phyloP scores from a whole-genome alignment of 257 asterid genomes.

The Lithospermum erythrorhizon region DNA sequence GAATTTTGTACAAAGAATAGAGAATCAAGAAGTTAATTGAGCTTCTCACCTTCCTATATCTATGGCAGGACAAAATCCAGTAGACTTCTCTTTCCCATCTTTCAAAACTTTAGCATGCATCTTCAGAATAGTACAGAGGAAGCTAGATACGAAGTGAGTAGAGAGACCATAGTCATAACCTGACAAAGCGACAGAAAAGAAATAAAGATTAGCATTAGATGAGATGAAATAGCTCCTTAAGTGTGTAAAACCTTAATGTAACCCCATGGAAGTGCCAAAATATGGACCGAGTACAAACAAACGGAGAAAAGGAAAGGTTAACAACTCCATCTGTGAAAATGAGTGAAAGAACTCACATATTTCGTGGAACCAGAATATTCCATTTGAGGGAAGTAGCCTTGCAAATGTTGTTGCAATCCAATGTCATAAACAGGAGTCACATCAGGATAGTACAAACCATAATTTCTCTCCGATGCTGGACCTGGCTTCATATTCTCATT shows the following conservation, averaged over 20 bases:
- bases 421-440: conserved; percentile 66
- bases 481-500: conserved; percentile 86
- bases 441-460: conserved; percentile 74
- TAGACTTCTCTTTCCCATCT: conserved; percentile 7
- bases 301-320: not conserved
- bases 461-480: conserved; percentile 85
- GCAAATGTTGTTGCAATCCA: conserved; percentile 59
- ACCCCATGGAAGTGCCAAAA: not conserved
- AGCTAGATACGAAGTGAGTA: conserved; percentile 18
- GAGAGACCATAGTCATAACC: not conserved
- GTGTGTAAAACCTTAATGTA: not conserved
- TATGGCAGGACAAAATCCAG: conserved; percentile 5
- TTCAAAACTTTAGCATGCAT: not conserved
- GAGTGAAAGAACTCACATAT: conserved; percentile 27
- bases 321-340: not conserved
- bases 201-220: not conserved
- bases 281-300: not conserved
- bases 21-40: conserved; percentile 13
- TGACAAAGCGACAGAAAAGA: not conserved
- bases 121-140: conserved; percentile 18
- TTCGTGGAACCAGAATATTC: conserved; percentile 44
- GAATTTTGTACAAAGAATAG: conserved; percentile 23
- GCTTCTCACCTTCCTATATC: conserved; percentile 17
- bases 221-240: not conserved
- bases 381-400: conserved; percentile 44